Conservation (phyloP, 2,329 filamentous ascomycete species). For the Cladophialophora immunda region DNA sequence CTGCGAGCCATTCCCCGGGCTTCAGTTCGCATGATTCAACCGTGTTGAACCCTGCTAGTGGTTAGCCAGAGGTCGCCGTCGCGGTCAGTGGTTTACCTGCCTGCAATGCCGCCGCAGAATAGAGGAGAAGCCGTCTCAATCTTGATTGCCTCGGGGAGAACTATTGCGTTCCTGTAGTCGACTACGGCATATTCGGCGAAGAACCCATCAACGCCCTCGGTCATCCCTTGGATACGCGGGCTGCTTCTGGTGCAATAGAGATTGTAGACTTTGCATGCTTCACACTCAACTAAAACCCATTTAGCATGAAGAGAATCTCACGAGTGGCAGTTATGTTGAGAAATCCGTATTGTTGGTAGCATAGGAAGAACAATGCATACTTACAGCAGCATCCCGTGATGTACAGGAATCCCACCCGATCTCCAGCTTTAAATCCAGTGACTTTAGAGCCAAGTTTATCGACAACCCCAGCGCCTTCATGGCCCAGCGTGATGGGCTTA, state of each 20-base stretch:
- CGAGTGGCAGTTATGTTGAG: neutral
- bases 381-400: conserved; percentile 8
- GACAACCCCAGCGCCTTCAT: conserved; percentile 23
- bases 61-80: no score
- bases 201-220: conserved; percentile 10
- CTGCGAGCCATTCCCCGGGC: conserved; percentile 37
- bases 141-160: conserved; percentile 2
- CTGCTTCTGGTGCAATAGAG: neutral
- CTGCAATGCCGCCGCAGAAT: conserved; percentile 18
- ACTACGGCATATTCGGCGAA: conserved; percentile 14
- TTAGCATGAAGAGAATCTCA: neutral
- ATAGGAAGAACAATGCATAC: neutral
- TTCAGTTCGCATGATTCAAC: conserved; percentile 14
- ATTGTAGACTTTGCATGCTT: conserved; percentile 21
- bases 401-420: conserved; percentile 19
- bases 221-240: conserved; percentile 13
- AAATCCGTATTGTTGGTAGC: neutral
- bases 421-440: conserved; percentile 11
- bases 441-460: conserved; percentile 5
- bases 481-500: conserved; percentile 17
- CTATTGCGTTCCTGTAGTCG: conserved; percentile 5
- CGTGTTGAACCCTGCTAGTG: conserved; percentile 13
- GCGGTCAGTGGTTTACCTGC: neutral
- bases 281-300: conserved; percentile 12
- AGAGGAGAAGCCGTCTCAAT: conserved; percentile 12